Conservation (phyloP, 768 basidiomycete species). For the Kwoniella shandongensis region DNA sequence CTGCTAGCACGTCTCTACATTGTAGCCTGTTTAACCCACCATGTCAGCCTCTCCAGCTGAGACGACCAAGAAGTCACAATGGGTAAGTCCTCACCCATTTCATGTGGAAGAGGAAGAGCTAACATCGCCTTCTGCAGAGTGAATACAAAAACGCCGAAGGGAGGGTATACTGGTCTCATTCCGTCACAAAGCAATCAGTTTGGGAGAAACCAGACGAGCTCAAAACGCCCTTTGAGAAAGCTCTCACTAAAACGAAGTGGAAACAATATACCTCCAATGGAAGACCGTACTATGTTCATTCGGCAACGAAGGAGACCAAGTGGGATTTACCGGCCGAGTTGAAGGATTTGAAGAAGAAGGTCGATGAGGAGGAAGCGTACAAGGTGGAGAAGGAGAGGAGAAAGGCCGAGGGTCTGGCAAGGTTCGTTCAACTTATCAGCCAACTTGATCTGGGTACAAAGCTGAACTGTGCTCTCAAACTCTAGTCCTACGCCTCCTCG, state of each 20-base stretch:
- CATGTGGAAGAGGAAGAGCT: not conserved
- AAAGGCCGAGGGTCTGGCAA: constrained; percentile 55
- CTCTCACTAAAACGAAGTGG: constrained; percentile 87
- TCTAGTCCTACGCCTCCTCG: constrained; percentile 25
- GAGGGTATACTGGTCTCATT: constrained; percentile 98
- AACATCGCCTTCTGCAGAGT: constrained; percentile 60
- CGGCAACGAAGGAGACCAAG: constrained; percentile 78
- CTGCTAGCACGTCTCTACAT: too few relatives aligned
- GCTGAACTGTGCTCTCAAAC: not conserved
- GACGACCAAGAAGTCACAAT: constrained; percentile 20
- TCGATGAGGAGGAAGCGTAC: constrained; percentile 58
- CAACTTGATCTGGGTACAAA: not conserved
- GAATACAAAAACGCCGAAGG: constrained; percentile 94
- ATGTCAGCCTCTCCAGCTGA: constrained; percentile 30
- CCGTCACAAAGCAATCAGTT: constrained; percentile 80
- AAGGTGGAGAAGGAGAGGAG: constrained; percentile 58
- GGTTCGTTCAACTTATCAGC: constrained; percentile 47
- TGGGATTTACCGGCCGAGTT: constrained; percentile 98
- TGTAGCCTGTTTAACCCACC: not conserved
- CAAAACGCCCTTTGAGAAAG: constrained; percentile 85
- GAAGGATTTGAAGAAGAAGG: constrained; percentile 74
- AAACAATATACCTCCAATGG: constrained; percentile 94
- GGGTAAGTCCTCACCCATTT: constrained; percentile 15
- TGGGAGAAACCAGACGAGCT: constrained; percentile 99
- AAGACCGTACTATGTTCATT: constrained; percentile 62